A percentile compares a stretch with the other conserved stretches of the same genome.
Conservation (phyloP, 305 asterid genomes). For the Nicotiana rustica region DNA sequence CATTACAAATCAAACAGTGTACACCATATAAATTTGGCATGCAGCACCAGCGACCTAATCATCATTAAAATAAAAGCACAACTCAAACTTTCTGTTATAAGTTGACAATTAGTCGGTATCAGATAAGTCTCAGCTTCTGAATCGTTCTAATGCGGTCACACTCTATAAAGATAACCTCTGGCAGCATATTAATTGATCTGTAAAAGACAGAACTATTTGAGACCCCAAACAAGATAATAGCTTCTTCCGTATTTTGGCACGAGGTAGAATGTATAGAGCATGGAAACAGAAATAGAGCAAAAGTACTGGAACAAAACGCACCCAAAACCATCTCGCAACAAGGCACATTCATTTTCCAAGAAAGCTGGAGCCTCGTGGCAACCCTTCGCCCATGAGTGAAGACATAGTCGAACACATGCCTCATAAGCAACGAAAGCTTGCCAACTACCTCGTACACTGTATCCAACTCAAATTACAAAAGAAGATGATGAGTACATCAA, state of each 20-base stretch:
- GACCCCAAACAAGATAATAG: conserved; percentile 25
- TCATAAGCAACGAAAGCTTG: conserved; percentile 78
- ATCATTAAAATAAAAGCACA: not conserved
- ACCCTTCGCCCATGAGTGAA: conserved; percentile 86
- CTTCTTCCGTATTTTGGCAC: conserved; percentile 16
- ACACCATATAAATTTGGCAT: not conserved
- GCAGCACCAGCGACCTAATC: not conserved
- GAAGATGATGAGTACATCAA: conserved; percentile 23
- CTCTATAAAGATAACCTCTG: not conserved
- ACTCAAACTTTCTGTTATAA: not conserved
- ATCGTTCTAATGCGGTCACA: not conserved
- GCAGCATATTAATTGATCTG: conserved; percentile 3
- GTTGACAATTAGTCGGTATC: not conserved
- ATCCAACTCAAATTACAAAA: conserved; percentile 38
- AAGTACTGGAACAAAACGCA: conserved; percentile 41
- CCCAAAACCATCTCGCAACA: conserved; percentile 88
- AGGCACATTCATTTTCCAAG: conserved; percentile 87
- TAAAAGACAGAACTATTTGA: conserved; percentile 1
- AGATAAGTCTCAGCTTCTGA: conserved; percentile 22
- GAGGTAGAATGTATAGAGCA: not conserved
- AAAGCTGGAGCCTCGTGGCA: conserved; percentile 80
- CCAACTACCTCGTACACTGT: conserved; percentile 92
- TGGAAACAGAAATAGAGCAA: conserved; percentile 21
- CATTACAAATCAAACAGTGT: conserved; percentile 28
- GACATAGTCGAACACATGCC: conserved; percentile 95